Evolutionary conservation across 2,329 filamentous ascomycete species (phyloP).

Genomic region (Helotiales sp.): DNA sequence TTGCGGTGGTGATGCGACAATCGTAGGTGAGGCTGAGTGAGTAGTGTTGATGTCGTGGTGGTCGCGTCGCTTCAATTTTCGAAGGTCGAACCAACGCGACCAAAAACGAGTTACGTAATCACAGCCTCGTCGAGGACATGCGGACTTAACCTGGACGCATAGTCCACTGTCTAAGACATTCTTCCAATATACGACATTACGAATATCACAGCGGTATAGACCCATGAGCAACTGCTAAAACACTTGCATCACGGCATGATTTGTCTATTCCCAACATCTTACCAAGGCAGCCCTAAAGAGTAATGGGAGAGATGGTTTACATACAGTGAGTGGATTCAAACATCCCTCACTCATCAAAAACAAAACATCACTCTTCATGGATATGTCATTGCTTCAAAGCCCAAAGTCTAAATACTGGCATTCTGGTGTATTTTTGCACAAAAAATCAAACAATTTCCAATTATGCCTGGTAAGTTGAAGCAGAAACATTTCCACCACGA

Average conservation of each 20-base stretch:
- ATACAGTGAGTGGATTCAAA: no score
- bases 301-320: no score
- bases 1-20: background rate
- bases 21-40: constrained; percentile 15
- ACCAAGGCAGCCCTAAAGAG: no score
- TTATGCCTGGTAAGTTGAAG: constrained; percentile 96
- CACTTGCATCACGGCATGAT: no score
- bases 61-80: background rate
- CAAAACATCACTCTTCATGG: background rate
- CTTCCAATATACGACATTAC: no score
- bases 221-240: no score
- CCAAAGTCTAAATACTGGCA: constrained; percentile 19
- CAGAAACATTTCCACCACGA: constrained; percentile 93
- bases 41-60: background rate
- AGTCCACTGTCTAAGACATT: no score
- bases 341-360: background rate
- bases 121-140: no score
- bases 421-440: constrained; percentile 1
- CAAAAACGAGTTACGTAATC: background rate
- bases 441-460: constrained; percentile 54
- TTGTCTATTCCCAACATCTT: background rate
- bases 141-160: no score
- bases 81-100: background rate
- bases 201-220: no score
- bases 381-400: background rate